phyloP scores from a whole-genome alignment of 1,284 basidiomycete species.

The Naganishia sp. region DNA sequence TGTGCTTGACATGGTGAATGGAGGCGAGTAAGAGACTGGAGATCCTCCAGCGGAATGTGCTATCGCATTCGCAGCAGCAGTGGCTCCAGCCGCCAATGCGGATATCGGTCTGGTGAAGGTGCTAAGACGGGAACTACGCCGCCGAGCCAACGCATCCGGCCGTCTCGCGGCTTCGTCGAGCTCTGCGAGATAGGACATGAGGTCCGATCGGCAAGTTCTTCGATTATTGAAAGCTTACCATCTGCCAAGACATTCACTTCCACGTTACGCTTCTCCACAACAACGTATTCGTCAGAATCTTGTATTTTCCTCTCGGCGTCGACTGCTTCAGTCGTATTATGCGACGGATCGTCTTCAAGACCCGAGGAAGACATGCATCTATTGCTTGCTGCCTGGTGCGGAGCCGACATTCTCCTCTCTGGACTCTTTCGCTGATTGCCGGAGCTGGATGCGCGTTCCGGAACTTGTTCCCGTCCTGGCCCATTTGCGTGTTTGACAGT shows the following conservation, averaged over 20 bases:
- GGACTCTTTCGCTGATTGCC: conserved; percentile 8
- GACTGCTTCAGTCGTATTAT: background rate
- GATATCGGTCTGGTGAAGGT: conserved; percentile 49
- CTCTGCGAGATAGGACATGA: conserved; percentile 40
- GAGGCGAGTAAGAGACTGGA: conserved; percentile 52
- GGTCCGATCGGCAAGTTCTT: background rate
- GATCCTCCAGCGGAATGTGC: conserved; percentile 34
- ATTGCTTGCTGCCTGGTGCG: conserved; percentile 17
- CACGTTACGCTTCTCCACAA: conserved; percentile 61
- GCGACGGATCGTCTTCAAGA: background rate
- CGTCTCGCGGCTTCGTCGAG: conserved; percentile 53
- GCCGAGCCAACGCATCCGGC: conserved; percentile 47
- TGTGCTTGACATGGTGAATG: conserved; percentile 53
- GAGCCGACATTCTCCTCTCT: conserved; percentile 1
- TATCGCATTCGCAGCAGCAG: conserved; percentile 30
- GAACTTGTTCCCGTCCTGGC: no score
- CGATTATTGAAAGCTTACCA: conserved; percentile 45
- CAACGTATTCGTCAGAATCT: conserved; percentile 56
- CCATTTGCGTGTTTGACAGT: no score
- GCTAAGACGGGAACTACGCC: conserved; percentile 50
- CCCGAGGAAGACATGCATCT: conserved; percentile 17
- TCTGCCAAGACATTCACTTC: conserved; percentile 62
- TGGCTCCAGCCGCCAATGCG: conserved; percentile 39
- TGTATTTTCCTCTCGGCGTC: conserved; percentile 20
- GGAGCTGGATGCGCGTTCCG: background rate